These are phyloP conservation scores for Prosopis cineraria DNA, from an alignment of 306 rosid genomes.

Conservation along the genomic window DNA sequence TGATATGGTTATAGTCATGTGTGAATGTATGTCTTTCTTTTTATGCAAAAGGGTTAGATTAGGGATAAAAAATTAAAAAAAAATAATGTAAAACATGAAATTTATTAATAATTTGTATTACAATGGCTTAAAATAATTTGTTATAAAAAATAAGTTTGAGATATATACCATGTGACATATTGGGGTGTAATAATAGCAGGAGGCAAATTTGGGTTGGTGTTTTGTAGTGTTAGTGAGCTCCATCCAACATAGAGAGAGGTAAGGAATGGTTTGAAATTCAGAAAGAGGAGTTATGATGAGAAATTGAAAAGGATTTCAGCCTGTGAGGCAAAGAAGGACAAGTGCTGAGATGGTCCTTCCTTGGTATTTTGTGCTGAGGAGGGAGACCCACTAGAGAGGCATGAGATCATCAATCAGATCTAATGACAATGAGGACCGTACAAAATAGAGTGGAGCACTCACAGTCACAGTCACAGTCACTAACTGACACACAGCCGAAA, in stretches of 20 bases:
- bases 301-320: background rate
- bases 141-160: too few species aligned
- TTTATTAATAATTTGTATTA: too few species aligned
- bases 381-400: background rate
- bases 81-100: too few species aligned
- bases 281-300: background rate
- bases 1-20: too few species aligned
- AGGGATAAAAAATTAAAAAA: too few species aligned
- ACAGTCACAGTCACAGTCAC: background rate
- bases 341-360: slow-evolving; percentile 10
- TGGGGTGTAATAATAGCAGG: too few species aligned
- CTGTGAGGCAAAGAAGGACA: background rate
- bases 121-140: too few species aligned
- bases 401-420: too few species aligned
- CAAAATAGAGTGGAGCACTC: background rate
- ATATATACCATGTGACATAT: background rate
- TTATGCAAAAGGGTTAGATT: too few species aligned
- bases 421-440: background rate
- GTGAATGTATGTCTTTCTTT: too few species aligned
- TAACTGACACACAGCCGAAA: background rate
- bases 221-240: too few species aligned
- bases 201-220: too few species aligned
- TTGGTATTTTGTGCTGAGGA: background rate
- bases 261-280: slow-evolving; percentile 12
- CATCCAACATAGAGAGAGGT: background rate